Evolutionary conservation across 148 eudicot species (phyloP).

Genomic region (Dysphania ambrosioides): DNA sequence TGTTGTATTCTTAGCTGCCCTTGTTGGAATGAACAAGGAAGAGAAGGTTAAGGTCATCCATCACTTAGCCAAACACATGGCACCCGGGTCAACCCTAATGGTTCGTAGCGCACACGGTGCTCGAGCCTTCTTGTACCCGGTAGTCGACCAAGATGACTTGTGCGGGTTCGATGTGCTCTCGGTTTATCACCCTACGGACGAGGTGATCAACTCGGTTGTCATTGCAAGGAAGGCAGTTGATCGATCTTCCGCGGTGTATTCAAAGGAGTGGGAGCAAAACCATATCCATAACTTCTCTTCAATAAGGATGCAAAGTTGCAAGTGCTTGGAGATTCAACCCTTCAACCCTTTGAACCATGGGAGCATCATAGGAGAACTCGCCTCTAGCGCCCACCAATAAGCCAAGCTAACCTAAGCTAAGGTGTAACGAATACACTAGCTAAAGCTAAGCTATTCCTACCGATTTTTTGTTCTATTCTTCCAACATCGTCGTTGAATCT

Average conservation of each 20-base stretch:
- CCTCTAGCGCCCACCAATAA: slow-evolving; percentile 48
- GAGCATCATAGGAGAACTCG: slow-evolving; percentile 54
- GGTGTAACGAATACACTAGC: neutral
- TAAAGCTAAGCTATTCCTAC: neutral
- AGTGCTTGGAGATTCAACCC: slow-evolving; percentile 58
- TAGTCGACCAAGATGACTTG: slow-evolving; percentile 66
- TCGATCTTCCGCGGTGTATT: slow-evolving; percentile 4
- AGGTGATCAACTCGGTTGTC: slow-evolving; percentile 86
- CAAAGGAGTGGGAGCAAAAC: slow-evolving; percentile 32
- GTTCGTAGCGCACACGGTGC: slow-evolving; percentile 95
- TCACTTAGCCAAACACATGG: slow-evolving; percentile 71
- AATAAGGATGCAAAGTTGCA: slow-evolving; percentile 48
- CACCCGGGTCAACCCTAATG: slow-evolving; percentile 76
- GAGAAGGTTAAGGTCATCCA: slow-evolving; percentile 54
- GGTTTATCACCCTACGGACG: slow-evolving; percentile 75
- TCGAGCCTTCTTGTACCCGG: slow-evolving; percentile 80
- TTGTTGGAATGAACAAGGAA: slow-evolving; percentile 83
- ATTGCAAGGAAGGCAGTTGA: slow-evolving; percentile 52
- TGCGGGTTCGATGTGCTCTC: slow-evolving; percentile 77
- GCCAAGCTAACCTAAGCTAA: neutral
- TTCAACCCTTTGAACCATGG: slow-evolving; percentile 51
- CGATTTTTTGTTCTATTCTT: neutral
- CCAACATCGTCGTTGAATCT: neutral
- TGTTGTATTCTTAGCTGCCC: slow-evolving; percentile 83
- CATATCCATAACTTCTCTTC: slow-evolving; percentile 39